Evolutionary conservation across 164 flowering plant species (phyloP), one percentile per base, ranked within the genome.

Genomic region (Kalanchoe fedtschenkoi): DNA sequence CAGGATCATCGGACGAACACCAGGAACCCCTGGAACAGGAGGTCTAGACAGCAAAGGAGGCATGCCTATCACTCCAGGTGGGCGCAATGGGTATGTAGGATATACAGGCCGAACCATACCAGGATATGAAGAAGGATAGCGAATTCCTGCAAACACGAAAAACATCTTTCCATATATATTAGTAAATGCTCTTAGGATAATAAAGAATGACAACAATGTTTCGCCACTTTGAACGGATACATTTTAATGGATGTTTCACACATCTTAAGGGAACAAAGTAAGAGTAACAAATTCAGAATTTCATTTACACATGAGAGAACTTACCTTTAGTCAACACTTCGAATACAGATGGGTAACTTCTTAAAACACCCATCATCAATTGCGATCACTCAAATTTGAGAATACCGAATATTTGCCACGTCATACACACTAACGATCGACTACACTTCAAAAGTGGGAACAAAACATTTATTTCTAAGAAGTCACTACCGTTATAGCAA

Each of bases 131-230:
- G 78, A 44, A 15, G 89, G 84, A 78, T 84, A 95, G 37, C 91
- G 96, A 70, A 91, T 64, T 24, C 99, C 97, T 95, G 93, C 78
- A 87, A 17, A 66, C 34, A 72, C 71, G 21, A 64, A 57, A n/a
- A 74, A 69, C 33, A 76, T 69, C 96, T 90, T 79, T 75, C 88
- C 83, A 75, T 76, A 77, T 56, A 74, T 69, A 76, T 95, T 65
- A 95, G 90, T 70, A 29, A 6, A 71, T 41, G 79, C 51, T 71
- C 42, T 38, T 63, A 5, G 58, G 61, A 59, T 70, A 8, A 72
- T 33, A 60, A 10, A n/a, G n/a, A n/a, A 29, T 19, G 34, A 19
- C 19, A 38, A 51, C 34, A 17, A 14, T 17, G 34, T 9, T 33
- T 61, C 39, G 35, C 44, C 61, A 43, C 55, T 67, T 1, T 34